A percentile compares a stretch with the other conserved stretches of the same genome.
Conservation (phyloP, 345 rosid species). For the Salix arbutifolia region DNA sequence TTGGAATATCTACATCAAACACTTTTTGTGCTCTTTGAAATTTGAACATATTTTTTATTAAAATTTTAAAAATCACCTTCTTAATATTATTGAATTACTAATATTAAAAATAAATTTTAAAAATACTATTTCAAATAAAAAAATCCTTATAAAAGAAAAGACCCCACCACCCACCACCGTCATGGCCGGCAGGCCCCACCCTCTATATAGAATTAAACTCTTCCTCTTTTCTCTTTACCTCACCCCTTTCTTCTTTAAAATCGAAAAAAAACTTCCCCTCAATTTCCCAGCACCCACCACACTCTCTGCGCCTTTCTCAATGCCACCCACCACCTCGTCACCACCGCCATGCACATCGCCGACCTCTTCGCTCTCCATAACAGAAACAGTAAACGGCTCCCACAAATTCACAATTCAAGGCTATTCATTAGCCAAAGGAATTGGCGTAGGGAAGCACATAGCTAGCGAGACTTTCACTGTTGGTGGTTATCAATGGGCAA, state of each 20-base stretch:
- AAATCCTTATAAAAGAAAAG: too few species aligned
- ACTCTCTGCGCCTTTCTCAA: background rate
- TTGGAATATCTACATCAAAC: too few species aligned
- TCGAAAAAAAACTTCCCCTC: background rate
- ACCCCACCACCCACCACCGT: too few species aligned
- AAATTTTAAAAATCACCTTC: too few species aligned
- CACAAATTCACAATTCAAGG: slow-evolving; percentile 81
- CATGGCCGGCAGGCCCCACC: too few species aligned
- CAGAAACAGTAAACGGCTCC: slow-evolving; percentile 81
- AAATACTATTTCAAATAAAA: too few species aligned
- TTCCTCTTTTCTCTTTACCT: too few species aligned
- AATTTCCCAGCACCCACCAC: background rate
- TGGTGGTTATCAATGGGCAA: slow-evolving; percentile 86
- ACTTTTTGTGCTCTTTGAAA: too few species aligned
- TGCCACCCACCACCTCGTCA: background rate
- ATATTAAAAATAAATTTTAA: too few species aligned
- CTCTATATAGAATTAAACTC: too few species aligned
- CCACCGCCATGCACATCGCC: slow-evolving; percentile 34
- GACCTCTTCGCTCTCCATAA: slow-evolving; percentile 68
- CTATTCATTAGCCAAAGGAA: slow-evolving; percentile 82
- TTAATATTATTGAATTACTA: too few species aligned
- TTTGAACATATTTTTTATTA: too few species aligned
- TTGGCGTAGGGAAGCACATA: slow-evolving; percentile 88
- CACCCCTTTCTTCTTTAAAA: background rate
- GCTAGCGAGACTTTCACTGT: slow-evolving; percentile 86